These are phyloP conservation scores for Dictyostelium firmibasis DNA, from an alignment of 78 protist genomes.

Conservation along the genomic window DNA sequence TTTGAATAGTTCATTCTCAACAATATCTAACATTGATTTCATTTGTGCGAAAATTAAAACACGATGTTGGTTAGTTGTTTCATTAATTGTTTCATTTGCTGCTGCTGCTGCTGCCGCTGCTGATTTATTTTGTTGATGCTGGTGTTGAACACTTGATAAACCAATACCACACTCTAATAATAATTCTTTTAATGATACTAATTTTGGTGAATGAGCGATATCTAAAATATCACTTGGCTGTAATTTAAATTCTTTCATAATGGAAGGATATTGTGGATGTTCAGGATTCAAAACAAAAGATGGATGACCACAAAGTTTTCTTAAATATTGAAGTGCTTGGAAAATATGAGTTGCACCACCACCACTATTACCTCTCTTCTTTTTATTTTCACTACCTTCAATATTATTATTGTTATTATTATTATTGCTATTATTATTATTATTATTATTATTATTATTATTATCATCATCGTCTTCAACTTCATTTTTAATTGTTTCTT, in stretches of 20 bases:
- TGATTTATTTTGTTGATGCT: not conserved
- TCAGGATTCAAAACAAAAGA: conserved; percentile 67
- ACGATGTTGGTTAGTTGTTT: conserved; percentile 83
- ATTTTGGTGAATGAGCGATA: conserved; percentile 85
- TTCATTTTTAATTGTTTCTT: conserved; percentile 12
- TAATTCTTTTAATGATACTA: conserved; percentile 88
- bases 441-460: no score
- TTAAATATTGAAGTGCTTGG: conserved; percentile 91
- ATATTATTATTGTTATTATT: not conserved
- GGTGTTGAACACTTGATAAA: not conserved
- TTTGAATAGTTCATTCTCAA: conserved; percentile 87
- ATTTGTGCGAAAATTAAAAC: conserved; percentile 93
- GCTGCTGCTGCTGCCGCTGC: not conserved
- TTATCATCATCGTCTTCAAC: conserved; percentile 15
- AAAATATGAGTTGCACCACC: conserved; percentile 84
- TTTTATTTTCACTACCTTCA: not conserved
- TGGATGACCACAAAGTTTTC: conserved; percentile 95
- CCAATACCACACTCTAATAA: conserved; percentile 89
- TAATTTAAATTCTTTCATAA: conserved; percentile 20
- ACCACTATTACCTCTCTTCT: not conserved
- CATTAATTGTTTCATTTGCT: not conserved
- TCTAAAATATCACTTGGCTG: conserved; percentile 10
- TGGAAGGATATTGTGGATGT: conserved; percentile 51
- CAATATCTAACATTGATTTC: conserved; percentile 87
- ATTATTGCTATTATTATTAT: no score